These are phyloP conservation scores for Ophiostoma sp. DNA, from an alignment of 2,329 filamentous ascomycete species.

Conservation along the genomic window DNA sequence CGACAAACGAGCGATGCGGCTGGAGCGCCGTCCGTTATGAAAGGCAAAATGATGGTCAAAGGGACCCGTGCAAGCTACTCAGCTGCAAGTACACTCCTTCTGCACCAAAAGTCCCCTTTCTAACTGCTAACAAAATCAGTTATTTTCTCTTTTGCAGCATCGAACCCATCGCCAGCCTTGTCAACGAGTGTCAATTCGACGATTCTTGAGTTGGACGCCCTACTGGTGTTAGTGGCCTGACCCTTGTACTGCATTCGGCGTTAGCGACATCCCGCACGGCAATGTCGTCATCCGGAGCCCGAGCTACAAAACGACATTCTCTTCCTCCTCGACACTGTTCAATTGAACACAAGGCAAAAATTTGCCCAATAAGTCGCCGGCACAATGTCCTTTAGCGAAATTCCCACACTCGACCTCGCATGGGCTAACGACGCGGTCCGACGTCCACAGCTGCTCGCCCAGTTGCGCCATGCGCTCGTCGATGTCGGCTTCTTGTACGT, in stretches of 20 bases:
- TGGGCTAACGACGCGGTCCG: conserved; percentile 40
- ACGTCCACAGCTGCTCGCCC: conserved; percentile 41
- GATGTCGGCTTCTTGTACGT: conserved; percentile 57
- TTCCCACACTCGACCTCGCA: conserved; percentile 53
- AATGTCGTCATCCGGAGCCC: not conserved
- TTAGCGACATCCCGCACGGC: not conserved
- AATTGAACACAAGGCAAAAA: not conserved
- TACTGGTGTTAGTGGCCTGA: not conserved
- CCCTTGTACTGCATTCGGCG: not conserved
- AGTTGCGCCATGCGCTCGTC: conserved; percentile 49
- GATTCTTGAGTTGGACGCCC: not conserved
- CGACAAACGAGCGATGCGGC: too few species aligned
- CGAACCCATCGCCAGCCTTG: not conserved
- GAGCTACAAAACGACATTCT: not conserved
- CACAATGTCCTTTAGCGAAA: conserved; percentile 38
- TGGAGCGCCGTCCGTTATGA: too few species aligned
- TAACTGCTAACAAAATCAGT: too few species aligned
- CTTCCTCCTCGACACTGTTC: not conserved
- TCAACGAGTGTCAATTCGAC: too few species aligned
- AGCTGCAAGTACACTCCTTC: too few species aligned
- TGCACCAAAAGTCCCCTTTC: too few species aligned
- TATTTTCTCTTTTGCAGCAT: not conserved
- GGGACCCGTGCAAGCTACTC: too few species aligned
- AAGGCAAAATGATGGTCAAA: too few species aligned
- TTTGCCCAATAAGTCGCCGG: not conserved